Evolutionary conservation across 2,329 filamentous ascomycete genomes (phyloP), one percentile per base, ranked within the genome.

Genomic region (Fusarium graminum): DNA sequence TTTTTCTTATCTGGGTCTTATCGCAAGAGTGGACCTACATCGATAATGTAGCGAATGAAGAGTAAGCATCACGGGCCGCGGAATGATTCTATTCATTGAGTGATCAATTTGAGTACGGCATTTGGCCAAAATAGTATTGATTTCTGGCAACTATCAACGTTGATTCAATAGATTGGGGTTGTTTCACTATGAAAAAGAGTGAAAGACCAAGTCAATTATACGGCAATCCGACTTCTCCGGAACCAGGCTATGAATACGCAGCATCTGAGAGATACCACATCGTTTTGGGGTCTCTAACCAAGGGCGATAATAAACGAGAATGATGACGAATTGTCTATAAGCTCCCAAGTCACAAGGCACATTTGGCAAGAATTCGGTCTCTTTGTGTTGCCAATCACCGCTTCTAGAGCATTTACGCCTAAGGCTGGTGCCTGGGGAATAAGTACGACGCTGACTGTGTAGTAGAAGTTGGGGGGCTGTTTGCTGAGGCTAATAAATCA

Each of bases 371-470:
- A 68, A 40, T 38, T 32, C 57, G 59, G 36, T 22, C 57, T n/a
- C 38, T 45, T 44, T 65, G 64, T 68, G 59, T 61, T 65, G 64
- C 64, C 59, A 65, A 55, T 55, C 63, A 51, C 47, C 16, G n/a
- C 45, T 41, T 52, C 40, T 17, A 51, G 47, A 56, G 59, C 34
- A 51, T 44, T 34, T 52, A 57, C 32, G 55, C 64, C 59, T 68
- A 47, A 64, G 49, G 51, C 60, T 62, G 64, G 47, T 68, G 65
- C 60, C 65, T 68, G 51, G 55, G 43, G 40, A 47, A 63, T 47
- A 51, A 42, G 64, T 59, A 44, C 56, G 42, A 65, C 38, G 65
- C 64, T 68, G 53, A 68, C 65, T 67, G 50, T 67, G 64, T 64
- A 68, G 54, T 63, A 54, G 28, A 54, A 47, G 41, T 58, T 68